These are phyloP conservation scores for Aspergillus baeticus DNA, from an alignment of 495 filamentous ascomycete species.

Conservation along the genomic window DNA sequence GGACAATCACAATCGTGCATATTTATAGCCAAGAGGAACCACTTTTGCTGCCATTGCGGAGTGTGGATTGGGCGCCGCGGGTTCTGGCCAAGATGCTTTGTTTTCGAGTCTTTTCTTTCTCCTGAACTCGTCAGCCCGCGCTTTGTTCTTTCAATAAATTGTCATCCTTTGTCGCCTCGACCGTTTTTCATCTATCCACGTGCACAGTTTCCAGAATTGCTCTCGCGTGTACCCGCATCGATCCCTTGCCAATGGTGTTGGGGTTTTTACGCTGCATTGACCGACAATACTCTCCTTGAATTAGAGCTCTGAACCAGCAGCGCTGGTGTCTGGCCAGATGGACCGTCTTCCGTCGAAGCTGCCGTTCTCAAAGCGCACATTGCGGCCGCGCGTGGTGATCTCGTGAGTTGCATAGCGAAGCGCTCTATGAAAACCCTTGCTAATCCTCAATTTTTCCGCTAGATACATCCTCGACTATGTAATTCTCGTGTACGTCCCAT, in stretches of 20 bases:
- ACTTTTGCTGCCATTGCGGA: background rate
- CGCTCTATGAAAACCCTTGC: background rate
- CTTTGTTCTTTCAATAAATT: background rate
- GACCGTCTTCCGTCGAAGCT: conserved; percentile 42
- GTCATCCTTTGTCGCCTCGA: background rate
- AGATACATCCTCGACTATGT: conserved; percentile 71
- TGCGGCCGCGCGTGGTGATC: conserved; percentile 50
- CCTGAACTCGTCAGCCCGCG: background rate
- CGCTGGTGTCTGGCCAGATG: conserved; percentile 21
- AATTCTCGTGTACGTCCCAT: conserved; percentile 55
- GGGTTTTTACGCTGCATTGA: background rate
- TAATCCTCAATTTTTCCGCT: background rate
- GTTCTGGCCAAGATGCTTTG: conserved; percentile 9
- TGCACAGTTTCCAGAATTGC: conserved; percentile 8
- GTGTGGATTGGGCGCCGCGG: background rate
- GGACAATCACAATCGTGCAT: background rate
- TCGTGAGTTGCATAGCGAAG: conserved; percentile 38
- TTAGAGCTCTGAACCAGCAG: background rate
- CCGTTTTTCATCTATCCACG: background rate
- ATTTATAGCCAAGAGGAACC: conserved; percentile 3
- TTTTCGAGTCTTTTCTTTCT: background rate
- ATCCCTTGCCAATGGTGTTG: background rate
- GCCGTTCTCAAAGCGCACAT: conserved; percentile 52
- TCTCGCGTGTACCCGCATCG: background rate
- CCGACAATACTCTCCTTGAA: background rate